Base-by-base conservation (phyloP, 768 basidiomycete genomes). In the Wakefieldia striispora region DNA sequence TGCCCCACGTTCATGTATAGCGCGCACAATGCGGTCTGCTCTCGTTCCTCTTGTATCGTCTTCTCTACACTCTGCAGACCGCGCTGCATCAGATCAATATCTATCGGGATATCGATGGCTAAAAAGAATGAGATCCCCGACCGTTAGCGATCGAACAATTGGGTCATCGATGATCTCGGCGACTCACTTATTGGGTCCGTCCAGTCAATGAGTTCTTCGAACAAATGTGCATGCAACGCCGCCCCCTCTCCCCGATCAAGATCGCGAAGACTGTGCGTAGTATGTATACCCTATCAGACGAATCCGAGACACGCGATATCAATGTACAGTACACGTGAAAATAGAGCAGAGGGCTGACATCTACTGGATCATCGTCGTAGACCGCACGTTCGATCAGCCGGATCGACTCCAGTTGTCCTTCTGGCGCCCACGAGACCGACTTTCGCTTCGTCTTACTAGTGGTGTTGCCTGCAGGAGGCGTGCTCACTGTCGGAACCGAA, bases 151-250 rank as follows among this genome's bases (percentile, higher is more conserved):
- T 58, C 61, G 47, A 53, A 55, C 51, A 48, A 21, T 55, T 26
- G 55, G 26, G 35, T 26, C 24, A 36, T 59, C 21, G 13, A 51
- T 43, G 35, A 51, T 61, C 51, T 35, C 49, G 45, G 40, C 6
- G 36, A 73, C 88, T 82, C 77, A 93, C 91, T 74, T 61, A 79
- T 67, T 50, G 88, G 90, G 63, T 93, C 91, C 61, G 74, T 74
- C 90, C 90, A 93, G 74, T 93, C 91, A 57, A 91, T 74, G 49
- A 82, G 77, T 72, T 92, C 91, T 72, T 92, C 91, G 68, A 92
- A 92, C 53, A 88, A 62, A 65, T 84, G 86, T 53, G 82, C 81
- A 64, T 92, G 90, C 60, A 93, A 66, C 45, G 91, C 88, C 48
- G 88, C 88, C 43, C 91, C 91, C 68, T 92, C 91, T 66, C 82